Base-by-base conservation (phyloP, 352 stramenopile genomes). In the Globisporangium nodosum region DNA sequence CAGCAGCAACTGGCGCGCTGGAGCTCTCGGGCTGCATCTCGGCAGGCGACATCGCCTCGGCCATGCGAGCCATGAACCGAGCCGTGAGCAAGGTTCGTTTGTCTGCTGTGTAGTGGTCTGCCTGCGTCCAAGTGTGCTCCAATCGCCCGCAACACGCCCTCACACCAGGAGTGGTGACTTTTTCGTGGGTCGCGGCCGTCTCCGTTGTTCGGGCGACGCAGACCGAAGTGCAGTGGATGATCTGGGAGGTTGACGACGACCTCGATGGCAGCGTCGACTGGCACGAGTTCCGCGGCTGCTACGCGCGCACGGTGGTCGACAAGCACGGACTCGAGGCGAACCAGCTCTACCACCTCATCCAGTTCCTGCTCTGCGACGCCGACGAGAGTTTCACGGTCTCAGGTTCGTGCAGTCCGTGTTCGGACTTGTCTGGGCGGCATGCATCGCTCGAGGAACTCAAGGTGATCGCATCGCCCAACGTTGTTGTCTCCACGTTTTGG, bases 181-280 rank as follows among this genome's bases (percentile, higher is more conserved):
- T 4, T 18, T 20, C 20, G 7, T 35, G 18, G 16, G 20, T 52
- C 24, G 21, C 6, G 33, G 31, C 1, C 31, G 40, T 1, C 31
- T 52, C 5, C 4, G 24, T 15, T 9, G 5, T 33, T 35, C n/a
- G 18, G 31, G 6, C 42, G n/a, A 49, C 18, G 27, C 52, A 97
- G 79, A 81, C 77, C 45, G 90, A 98, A 56, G 75, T 97, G 16
- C 88, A 98, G 59, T 94, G 97, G 71, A 98, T 99, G 74, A 96
- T 98, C 52, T 99, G 96, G 96, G 96, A 98, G 68, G 85, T 97
- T 3, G 96, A 98, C 70, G 92, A 98, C 58, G 96, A 98, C 53
- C 70, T 97, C 16, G 95, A 99, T 72, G 91, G 86, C 31, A 73
- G 66, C 46, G 63, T 98, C 52, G 87, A 88, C 52, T 97, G 90